Evolutionary conservation across 2,329 filamentous ascomycete species (phyloP).

Genomic region (Aspergillus pseudotamarii): DNA sequence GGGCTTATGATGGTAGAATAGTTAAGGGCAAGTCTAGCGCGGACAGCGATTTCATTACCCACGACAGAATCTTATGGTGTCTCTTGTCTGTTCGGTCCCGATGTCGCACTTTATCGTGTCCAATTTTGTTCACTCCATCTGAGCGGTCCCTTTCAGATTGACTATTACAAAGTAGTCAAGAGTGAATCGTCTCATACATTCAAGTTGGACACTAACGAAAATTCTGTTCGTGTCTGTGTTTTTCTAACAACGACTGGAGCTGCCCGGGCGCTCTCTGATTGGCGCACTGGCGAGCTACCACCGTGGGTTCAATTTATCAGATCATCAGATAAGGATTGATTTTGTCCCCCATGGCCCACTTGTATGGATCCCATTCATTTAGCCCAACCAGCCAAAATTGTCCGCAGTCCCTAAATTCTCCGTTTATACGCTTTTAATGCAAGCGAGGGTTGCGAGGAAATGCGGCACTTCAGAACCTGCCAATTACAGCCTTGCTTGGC

Average conservation of each 20-base stretch:
- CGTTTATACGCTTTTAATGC: neutral
- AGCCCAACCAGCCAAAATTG: neutral
- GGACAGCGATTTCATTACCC: neutral
- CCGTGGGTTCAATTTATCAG: slow-evolving; percentile 1
- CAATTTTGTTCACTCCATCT: neutral
- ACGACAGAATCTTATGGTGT: neutral
- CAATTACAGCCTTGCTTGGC: neutral
- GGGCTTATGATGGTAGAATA: neutral
- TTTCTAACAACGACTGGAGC: neutral
- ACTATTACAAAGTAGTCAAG: neutral
- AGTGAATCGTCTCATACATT: neutral
- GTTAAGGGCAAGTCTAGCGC: neutral
- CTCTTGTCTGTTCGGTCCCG: neutral
- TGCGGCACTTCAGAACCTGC: neutral
- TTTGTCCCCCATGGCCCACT: neutral
- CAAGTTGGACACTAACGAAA: neutral
- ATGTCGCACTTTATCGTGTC: neutral
- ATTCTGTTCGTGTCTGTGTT: neutral
- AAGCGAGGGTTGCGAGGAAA: neutral
- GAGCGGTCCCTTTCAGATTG: neutral
- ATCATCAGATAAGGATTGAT: slow-evolving; percentile 8
- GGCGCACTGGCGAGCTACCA: neutral
- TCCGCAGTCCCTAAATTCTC: neutral
- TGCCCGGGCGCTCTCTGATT: neutral
- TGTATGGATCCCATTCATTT: neutral